A percentile compares a stretch with the other conserved stretches of the same genome.
Evolutionary conservation across 1,284 basidiomycete genomes (phyloP).

Genomic region (Trametes versicolor): DNA sequence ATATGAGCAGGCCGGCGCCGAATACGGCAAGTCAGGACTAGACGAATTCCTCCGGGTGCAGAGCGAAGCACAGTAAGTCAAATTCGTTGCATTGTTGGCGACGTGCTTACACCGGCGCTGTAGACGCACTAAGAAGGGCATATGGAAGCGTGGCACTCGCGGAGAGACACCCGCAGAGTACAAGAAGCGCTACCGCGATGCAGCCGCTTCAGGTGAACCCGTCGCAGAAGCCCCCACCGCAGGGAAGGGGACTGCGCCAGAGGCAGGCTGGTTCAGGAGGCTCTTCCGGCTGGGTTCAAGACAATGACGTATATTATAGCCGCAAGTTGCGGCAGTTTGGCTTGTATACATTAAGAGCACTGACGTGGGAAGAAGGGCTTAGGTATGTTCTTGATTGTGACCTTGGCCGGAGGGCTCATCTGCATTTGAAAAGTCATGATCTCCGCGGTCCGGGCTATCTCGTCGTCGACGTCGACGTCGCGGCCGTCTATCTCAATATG

Average conservation of each 20-base stretch:
- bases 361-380: too few relatives aligned
- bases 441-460: neutral
- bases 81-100: neutral
- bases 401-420: neutral
- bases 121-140: slow-evolving; percentile 70
- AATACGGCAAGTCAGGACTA: slow-evolving; percentile 76
- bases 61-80: slow-evolving; percentile 71
- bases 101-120: neutral
- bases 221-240: neutral
- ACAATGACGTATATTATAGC: neutral
- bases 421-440: neutral
- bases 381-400: neutral
- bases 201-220: slow-evolving; percentile 4
- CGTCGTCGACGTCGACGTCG: neutral
- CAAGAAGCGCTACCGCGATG: slow-evolving; percentile 65
- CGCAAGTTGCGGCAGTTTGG: neutral
- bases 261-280: slow-evolving; percentile 4
- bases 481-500: neutral
- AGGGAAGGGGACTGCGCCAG: neutral
- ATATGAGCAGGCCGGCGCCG: slow-evolving; percentile 81
- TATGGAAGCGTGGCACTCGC: slow-evolving; percentile 71
- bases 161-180: slow-evolving; percentile 83
- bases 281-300: neutral
- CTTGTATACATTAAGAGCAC: neutral
- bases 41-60: slow-evolving; percentile 69